phyloP scores from a whole-genome alignment of 2,329 filamentous ascomycete genomes.

The Pleoardoris graminearum region DNA sequence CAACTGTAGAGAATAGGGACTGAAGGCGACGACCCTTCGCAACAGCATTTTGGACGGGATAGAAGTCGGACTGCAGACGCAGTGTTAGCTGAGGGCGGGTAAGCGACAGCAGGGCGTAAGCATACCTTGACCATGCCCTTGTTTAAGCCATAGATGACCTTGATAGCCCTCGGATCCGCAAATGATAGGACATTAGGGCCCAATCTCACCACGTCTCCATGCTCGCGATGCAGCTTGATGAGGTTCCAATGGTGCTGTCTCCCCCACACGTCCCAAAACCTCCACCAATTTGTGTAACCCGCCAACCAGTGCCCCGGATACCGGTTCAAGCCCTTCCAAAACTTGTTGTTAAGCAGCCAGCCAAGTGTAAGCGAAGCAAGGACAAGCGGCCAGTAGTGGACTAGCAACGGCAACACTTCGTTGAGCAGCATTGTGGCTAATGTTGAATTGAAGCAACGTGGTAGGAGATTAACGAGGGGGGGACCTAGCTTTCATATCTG shows the following conservation, averaged over 20 bases:
- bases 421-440: slow-evolving; percentile 41
- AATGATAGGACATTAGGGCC: slow-evolving; percentile 77
- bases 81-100: slow-evolving; percentile 6
- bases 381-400: slow-evolving; percentile 49
- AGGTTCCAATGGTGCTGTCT: slow-evolving; percentile 70
- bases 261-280: slow-evolving; percentile 69
- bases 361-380: slow-evolving; percentile 36
- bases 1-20: slow-evolving; percentile 75
- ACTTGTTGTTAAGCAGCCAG: slow-evolving; percentile 52
- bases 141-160: slow-evolving; percentile 78
- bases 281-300: slow-evolving; percentile 72
- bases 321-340: slow-evolving; percentile 63
- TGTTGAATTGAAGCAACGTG: slow-evolving; percentile 22
- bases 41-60: slow-evolving; percentile 75
- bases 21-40: slow-evolving; percentile 68
- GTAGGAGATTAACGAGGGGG: slow-evolving; percentile 14
- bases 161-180: slow-evolving; percentile 71
- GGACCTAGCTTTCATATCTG: slow-evolving; percentile 13
- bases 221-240: slow-evolving; percentile 67
- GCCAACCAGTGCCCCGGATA: slow-evolving; percentile 75
- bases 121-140: slow-evolving; percentile 77
- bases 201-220: slow-evolving; percentile 74
- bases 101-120: not conserved
- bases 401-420: slow-evolving; percentile 39
- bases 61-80: slow-evolving; percentile 70